Evolutionary conservation across 345 rosid species (phyloP).

Genomic region (Rhodamnia rubescens): DNA sequence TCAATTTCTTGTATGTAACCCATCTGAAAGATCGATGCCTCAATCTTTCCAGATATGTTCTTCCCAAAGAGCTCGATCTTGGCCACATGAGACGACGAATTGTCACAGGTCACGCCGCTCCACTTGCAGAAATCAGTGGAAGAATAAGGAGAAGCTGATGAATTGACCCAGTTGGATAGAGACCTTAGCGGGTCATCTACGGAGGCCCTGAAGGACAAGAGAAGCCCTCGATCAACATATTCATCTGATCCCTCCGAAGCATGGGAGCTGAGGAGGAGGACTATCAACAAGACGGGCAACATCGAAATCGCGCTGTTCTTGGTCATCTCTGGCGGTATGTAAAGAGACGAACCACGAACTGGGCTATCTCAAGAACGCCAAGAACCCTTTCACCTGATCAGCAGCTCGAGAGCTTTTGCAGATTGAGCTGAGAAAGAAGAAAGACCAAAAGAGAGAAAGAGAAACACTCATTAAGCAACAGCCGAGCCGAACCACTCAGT

Average conservation of each 20-base stretch:
- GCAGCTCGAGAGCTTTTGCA: not conserved
- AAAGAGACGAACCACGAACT: not conserved
- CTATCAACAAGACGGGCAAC: conserved; percentile 9
- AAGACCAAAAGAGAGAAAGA: not conserved
- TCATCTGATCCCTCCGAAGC: conserved; percentile 14
- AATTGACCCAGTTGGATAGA: conserved; percentile 55
- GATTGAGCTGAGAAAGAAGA: not conserved
- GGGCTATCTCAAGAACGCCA: not conserved
- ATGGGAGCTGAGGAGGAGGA: conserved; percentile 18
- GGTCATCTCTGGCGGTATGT: conserved; percentile 12
- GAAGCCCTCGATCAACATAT: conserved; percentile 42
- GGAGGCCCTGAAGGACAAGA: conserved; percentile 56
- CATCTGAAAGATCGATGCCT: conserved; percentile 35
- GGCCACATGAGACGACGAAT: conserved; percentile 30
- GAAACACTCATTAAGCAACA: not conserved
- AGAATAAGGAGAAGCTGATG: conserved; percentile 6
- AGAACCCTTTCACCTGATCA: not conserved
- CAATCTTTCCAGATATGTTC: conserved; percentile 52
- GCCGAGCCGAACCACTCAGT: not conserved
- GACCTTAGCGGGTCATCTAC: conserved; percentile 49
- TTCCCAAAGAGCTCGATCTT: conserved; percentile 40
- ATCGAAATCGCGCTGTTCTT: conserved; percentile 6
- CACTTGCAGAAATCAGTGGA: conserved; percentile 43
- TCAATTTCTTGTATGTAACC: conserved; percentile 42
- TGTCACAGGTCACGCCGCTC: conserved; percentile 59